Conservation (phyloP, 768 basidiomycete genomes). For the Hypholoma fasciculare region DNA sequence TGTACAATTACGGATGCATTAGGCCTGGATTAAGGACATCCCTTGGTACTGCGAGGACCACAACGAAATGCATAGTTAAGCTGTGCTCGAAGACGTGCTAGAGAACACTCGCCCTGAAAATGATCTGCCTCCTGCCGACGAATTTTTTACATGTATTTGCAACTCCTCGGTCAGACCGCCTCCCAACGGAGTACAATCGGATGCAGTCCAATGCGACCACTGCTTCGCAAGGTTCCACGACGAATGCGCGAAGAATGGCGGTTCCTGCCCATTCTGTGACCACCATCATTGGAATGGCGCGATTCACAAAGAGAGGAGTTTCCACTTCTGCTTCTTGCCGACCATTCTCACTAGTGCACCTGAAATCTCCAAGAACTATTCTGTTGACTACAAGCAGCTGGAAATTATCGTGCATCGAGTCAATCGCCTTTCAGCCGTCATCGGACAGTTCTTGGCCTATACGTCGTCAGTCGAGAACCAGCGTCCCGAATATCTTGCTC, state of each 20-base stretch:
- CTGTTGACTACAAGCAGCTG: slow-evolving; percentile 76
- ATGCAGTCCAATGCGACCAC: slow-evolving; percentile 90
- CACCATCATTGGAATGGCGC: slow-evolving; percentile 91
- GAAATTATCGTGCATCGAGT: slow-evolving; percentile 79
- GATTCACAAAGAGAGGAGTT: slow-evolving; percentile 78
- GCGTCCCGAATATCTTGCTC: slow-evolving; percentile 73
- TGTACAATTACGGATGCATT: slow-evolving; percentile 63
- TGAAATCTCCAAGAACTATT: slow-evolving; percentile 76
- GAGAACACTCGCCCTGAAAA: slow-evolving; percentile 76
- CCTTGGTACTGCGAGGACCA: slow-evolving; percentile 82
- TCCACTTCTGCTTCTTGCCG: slow-evolving; percentile 82
- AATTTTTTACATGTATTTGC: slow-evolving; percentile 87
- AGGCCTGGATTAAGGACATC: slow-evolving; percentile 70
- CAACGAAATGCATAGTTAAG: slow-evolving; percentile 58
- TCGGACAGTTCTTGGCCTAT: slow-evolving; percentile 79
- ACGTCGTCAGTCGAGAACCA: slow-evolving; percentile 71
- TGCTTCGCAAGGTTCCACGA: slow-evolving; percentile 88
- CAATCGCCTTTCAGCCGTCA: slow-evolving; percentile 70
- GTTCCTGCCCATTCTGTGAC: slow-evolving; percentile 90
- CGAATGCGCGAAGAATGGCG: slow-evolving; percentile 82
- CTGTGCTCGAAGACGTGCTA: slow-evolving; percentile 72
- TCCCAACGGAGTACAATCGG: slow-evolving; percentile 70
- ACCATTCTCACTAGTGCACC: slow-evolving; percentile 72
- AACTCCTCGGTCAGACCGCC: slow-evolving; percentile 75
- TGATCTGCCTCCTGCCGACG: slow-evolving; percentile 75